Evolutionary conservation across 1,284 basidiomycete species (phyloP), one percentile per base, ranked within the genome.

Genomic region (Puccinia coronata): DNA sequence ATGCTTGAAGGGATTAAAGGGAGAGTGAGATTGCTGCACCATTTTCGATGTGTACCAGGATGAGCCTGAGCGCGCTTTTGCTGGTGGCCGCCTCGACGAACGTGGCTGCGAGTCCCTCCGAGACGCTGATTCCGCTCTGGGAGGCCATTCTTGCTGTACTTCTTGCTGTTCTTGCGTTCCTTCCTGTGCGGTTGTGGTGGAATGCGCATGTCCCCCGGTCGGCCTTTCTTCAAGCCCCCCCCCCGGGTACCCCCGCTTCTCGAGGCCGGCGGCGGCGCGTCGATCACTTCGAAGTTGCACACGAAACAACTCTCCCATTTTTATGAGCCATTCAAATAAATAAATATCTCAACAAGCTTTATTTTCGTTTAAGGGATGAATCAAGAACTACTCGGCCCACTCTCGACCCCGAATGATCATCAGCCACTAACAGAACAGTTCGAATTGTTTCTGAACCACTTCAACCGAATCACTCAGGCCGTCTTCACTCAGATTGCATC

Each of bases 71-170:
- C 25, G 55, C 31, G 20, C 47, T 43, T n/a, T 41, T 41, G 69
- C 28, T 55, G 36, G 79, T 53, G 36, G 69, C 71, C 12, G 79
- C 79, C 20, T 81, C 47, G 53, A 61, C 71, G 41, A 81, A 81
- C 23, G 57, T 28, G 11, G n/a, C 39, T 6, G 71, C 51, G n/a
- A 81, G 79, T 47, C 39, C 59, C 8, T 71, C 47, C 25, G 47
- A 74, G 47, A 74, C 34, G 31, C 57, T n/a, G 20, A 81, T 81
- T 20, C 79, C 79, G 47, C 79, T 81, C 28, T 73, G 79, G 55
- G 79, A 59, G 43, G 70, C 73, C 79, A 81, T 81, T 25, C 20
- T 63, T 41, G 1, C 61, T 43, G 6, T 6, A 43, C 6, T 43
- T 6, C 6, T 16, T 43, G 43, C 43, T 43, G 43, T n/a, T n/a